Evolutionary conservation across 371 early-diverging fungal genomes (phyloP).

Genomic region (Lichtheimia ornata): DNA sequence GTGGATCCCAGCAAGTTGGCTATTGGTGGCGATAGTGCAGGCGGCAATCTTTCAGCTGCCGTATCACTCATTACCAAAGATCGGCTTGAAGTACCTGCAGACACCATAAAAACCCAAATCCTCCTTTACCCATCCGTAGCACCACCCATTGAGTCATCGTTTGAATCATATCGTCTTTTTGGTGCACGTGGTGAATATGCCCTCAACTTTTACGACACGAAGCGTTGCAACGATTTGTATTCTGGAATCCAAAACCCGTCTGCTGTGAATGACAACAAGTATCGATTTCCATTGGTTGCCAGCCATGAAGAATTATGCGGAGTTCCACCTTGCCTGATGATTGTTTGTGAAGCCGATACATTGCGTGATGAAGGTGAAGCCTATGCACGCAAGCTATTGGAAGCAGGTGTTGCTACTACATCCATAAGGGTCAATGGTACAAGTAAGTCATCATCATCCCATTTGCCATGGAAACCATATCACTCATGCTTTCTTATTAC

Average conservation of each 20-base stretch:
- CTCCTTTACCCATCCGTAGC: conserved; percentile 9
- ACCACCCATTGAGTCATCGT: neutral
- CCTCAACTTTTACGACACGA: neutral
- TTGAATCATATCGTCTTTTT: conserved; percentile 7
- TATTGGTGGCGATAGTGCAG: conserved; percentile 23
- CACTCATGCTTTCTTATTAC: conserved; percentile 3
- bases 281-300: conserved; percentile 13
- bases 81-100: neutral
- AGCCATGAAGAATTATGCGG: conserved; percentile 22
- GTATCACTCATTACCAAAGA: conserved; percentile 1
- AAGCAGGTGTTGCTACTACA: conserved; percentile 26
- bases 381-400: conserved; percentile 19
- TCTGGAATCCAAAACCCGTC: no score
- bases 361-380: conserved; percentile 37
- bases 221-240: neutral
- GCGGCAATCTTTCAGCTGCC: conserved; percentile 19
- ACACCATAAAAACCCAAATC: conserved; percentile 12
- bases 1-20: conserved; percentile 17
- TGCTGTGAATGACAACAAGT: neutral
- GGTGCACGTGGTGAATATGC: conserved; percentile 6
- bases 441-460: neutral
- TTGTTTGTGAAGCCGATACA: conserved; percentile 31
- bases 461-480: neutral
- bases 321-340: conserved; percentile 30
- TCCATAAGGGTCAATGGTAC: neutral